Evolutionary conservation across 75 land plant species (phyloP).

Genomic region (Sequoiadendron giganteum): DNA sequence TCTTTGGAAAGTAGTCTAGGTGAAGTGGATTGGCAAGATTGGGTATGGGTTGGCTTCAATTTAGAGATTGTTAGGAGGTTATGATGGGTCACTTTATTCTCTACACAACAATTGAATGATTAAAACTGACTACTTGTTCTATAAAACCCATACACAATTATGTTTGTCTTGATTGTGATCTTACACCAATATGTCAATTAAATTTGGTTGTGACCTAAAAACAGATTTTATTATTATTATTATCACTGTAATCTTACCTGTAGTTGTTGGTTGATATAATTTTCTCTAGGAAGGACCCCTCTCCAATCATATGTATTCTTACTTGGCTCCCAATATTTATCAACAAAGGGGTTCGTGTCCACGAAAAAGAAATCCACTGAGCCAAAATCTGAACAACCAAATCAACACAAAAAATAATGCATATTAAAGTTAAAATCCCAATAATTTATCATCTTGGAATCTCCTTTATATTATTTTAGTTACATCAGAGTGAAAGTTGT

Average conservation of each 20-base stretch:
- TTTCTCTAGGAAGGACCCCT: conserved; percentile 61
- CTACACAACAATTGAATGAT: too few species aligned
- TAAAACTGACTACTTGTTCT: too few species aligned
- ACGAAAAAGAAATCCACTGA: conserved; percentile 62
- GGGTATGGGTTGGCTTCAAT: background rate
- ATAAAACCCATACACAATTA: too few species aligned
- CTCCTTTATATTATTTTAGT: too few species aligned
- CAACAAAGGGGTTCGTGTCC: conserved; percentile 74
- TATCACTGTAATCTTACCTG: conserved; percentile 33
- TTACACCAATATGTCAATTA: background rate
- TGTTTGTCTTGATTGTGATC: too few species aligned
- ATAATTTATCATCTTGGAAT: too few species aligned
- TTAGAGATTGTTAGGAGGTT: background rate
- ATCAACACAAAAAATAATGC: background rate
- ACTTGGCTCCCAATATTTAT: conserved; percentile 59
- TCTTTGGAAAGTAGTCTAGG: too few species aligned
- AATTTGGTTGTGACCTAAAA: background rate
- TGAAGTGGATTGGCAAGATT: too few species aligned
- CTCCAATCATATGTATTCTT: conserved; percentile 74
- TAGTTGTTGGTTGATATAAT: conserved; percentile 52
- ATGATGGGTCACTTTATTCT: too few species aligned
- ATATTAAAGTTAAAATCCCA: background rate
- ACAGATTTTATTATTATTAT: background rate
- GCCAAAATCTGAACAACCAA: background rate
- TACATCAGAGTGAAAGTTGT: too few species aligned